These are phyloP conservation scores for Zasmidium angulare DNA, from an alignment of 2,329 filamentous ascomycete species.

Conservation along the genomic window DNA sequence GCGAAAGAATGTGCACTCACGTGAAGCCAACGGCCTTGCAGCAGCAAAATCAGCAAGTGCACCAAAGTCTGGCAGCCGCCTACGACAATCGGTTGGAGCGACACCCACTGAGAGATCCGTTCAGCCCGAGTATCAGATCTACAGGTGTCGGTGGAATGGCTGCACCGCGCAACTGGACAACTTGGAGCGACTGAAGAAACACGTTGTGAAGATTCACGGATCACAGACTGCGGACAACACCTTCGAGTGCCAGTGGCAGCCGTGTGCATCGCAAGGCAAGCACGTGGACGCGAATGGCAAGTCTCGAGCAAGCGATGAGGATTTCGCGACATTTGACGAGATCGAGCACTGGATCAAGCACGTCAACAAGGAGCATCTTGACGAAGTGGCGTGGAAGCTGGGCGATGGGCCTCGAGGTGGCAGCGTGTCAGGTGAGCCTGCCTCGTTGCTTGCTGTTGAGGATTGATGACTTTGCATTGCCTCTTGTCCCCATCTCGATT, in stretches of 20 bases:
- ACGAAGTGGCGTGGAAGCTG: conserved; percentile 54
- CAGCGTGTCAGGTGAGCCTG: conserved; percentile 53
- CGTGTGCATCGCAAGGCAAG: conserved; percentile 35
- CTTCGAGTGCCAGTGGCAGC: conserved; percentile 48
- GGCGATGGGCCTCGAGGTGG: conserved; percentile 60
- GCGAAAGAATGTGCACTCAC: conserved; percentile 49
- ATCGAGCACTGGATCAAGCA: conserved; percentile 51
- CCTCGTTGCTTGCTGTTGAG: conserved; percentile 3
- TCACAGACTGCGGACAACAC: conserved; percentile 36
- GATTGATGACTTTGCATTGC: neutral
- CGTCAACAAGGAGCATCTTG: conserved; percentile 53
- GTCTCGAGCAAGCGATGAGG: conserved; percentile 21
- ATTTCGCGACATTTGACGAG: conserved; percentile 36
- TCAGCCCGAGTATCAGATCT: conserved; percentile 46
- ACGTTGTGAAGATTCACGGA: conserved; percentile 58
- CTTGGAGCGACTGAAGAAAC: conserved; percentile 58
- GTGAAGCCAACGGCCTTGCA: conserved; percentile 29
- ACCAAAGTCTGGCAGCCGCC: conserved; percentile 12
- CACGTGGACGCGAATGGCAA: conserved; percentile 26
- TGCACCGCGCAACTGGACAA: conserved; percentile 63
- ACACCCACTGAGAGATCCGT: conserved; percentile 7
- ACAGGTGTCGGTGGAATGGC: conserved; percentile 57
- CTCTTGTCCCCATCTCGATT: neutral
- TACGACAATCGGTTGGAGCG: conserved; percentile 17
- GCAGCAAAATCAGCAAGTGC: conserved; percentile 19